Evolutionary conservation across 2,329 filamentous ascomycete species (phyloP).

Genomic region (Xylariaceae sp.): DNA sequence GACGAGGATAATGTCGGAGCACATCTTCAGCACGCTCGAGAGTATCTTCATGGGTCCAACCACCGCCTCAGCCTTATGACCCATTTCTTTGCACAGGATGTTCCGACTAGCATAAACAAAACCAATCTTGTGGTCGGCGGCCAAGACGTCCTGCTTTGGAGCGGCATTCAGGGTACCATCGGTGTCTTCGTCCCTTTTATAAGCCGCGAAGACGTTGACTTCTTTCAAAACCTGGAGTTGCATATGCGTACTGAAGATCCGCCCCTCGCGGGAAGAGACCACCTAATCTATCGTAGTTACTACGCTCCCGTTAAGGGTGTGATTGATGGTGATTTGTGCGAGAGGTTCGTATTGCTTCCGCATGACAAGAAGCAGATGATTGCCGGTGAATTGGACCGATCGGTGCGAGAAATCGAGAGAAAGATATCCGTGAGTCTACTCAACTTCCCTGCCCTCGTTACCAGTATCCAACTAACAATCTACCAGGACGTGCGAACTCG

Average conservation of each 20-base stretch:
- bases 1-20: conserved; percentile 89
- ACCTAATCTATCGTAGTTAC: conserved; percentile 91
- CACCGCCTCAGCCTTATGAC: conserved; percentile 79
- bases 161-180: conserved; percentile 87
- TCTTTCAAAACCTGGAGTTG: conserved; percentile 91
- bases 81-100: conserved; percentile 87
- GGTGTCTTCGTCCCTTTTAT: conserved; percentile 90
- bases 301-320: conserved; percentile 95
- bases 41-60: conserved; percentile 83
- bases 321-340: conserved; percentile 94
- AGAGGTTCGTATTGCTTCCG: conserved; percentile 77
- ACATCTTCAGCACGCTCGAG: conserved; percentile 83
- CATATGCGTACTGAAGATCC: conserved; percentile 82
- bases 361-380: conserved; percentile 94
- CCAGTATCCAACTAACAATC: conserved; percentile 22
- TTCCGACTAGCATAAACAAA: conserved; percentile 85
- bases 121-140: conserved; percentile 86
- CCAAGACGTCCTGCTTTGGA: conserved; percentile 87
- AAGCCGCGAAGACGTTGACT: conserved; percentile 88
- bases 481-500: conserved; percentile 51
- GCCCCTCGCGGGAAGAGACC: conserved; percentile 84
- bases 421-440: conserved; percentile 67
- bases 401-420: conserved; percentile 87
- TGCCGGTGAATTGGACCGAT: conserved; percentile 85
- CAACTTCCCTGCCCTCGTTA: neutral